Conservation (phyloP, 2,329 filamentous ascomycete species). For the Coleophoma eucalyptorum region DNA sequence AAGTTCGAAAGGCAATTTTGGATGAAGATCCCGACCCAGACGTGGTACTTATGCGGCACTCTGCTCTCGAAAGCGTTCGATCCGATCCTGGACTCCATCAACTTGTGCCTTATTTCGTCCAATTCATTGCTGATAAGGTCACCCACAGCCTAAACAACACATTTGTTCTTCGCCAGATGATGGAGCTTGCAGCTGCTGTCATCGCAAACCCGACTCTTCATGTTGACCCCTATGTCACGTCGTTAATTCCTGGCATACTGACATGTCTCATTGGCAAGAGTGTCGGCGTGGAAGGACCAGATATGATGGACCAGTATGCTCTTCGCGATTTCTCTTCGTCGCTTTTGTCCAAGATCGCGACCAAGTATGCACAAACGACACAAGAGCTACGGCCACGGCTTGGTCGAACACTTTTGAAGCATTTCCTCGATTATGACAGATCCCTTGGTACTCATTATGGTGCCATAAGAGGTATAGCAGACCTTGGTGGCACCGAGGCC, state of each 20-base stretch:
- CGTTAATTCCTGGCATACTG: slow-evolving; percentile 79
- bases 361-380: slow-evolving; percentile 77
- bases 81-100: slow-evolving; percentile 94
- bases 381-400: slow-evolving; percentile 82
- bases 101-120: slow-evolving; percentile 92
- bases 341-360: slow-evolving; percentile 73
- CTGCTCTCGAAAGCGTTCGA: slow-evolving; percentile 79
- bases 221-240: slow-evolving; percentile 55
- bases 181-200: slow-evolving; percentile 82
- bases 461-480: slow-evolving; percentile 74
- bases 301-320: slow-evolving; percentile 65
- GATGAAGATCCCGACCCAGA: slow-evolving; percentile 84
- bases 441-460: slow-evolving; percentile 85
- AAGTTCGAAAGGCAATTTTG: slow-evolving; percentile 83
- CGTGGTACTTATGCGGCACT: slow-evolving; percentile 67
- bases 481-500: slow-evolving; percentile 68
- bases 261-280: slow-evolving; percentile 88
- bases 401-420: slow-evolving; percentile 88
- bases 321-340: slow-evolving; percentile 83
- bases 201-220: slow-evolving; percentile 81
- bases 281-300: slow-evolving; percentile 43
- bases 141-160: slow-evolving; percentile 90
- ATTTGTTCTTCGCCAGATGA: slow-evolving; percentile 86
- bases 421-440: slow-evolving; percentile 83
- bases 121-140: slow-evolving; percentile 93